Percentiles rank a stretch among this genome's conserved stretches.
These are phyloP conservation scores for Penicillium turbatum DNA, from an alignment of 495 filamentous ascomycete genomes.

Conservation along the genomic window DNA sequence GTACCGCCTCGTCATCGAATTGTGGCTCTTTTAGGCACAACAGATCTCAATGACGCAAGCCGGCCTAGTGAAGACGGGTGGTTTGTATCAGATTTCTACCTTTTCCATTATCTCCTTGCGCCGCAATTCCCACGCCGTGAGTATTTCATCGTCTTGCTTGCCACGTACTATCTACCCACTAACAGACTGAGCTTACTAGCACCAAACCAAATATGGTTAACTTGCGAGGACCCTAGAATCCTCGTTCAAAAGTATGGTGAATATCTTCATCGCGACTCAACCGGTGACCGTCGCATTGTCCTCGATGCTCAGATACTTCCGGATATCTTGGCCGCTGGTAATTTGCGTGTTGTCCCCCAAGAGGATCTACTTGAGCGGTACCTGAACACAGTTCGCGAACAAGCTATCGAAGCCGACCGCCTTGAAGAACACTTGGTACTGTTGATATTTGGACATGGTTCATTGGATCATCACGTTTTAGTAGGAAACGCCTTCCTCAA, in stretches of 20 bases:
- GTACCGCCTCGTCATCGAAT: neutral
- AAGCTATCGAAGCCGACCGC: too few species aligned
- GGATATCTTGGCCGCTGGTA: too few species aligned
- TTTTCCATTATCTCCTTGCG: neutral
- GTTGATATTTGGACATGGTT: too few species aligned
- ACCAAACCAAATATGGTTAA: slow-evolving; percentile 5
- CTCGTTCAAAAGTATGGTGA: slow-evolving; percentile 1
- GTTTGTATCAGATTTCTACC: slow-evolving; percentile 3
- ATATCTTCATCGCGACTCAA: slow-evolving; percentile 4
- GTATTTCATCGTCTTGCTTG: neutral
- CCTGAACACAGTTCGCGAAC: too few species aligned
- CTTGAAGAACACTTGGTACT: too few species aligned
- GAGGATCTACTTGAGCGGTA: too few species aligned
- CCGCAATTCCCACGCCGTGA: neutral
- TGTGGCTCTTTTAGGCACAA: neutral
- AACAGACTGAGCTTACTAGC: neutral
- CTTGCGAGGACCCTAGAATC: slow-evolving; percentile 1
- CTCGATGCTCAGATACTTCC: too few species aligned
- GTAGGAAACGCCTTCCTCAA: too few species aligned
- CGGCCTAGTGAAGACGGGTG: neutral
- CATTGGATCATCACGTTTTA: too few species aligned
- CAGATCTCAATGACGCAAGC: neutral
- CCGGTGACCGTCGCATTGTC: too few species aligned
- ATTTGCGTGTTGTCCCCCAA: too few species aligned
- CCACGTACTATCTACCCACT: neutral